Evolutionary conservation across 192 early-diverging fungal species (phyloP).

Genomic region (Pilaira anomala): DNA sequence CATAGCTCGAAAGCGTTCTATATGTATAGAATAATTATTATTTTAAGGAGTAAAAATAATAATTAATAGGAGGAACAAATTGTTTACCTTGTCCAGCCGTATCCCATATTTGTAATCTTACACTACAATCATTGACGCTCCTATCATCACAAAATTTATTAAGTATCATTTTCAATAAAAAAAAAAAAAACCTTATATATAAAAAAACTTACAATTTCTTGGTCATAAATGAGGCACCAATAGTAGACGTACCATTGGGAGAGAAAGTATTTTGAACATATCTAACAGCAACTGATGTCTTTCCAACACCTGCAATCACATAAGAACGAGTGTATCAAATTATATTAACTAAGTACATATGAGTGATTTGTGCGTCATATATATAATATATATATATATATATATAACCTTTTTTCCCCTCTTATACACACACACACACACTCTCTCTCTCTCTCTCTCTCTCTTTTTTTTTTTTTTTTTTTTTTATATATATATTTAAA

Average conservation of each 20-base stretch:
- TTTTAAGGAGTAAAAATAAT: neutral
- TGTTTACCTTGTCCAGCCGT: constrained; percentile 71
- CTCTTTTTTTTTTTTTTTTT: too few relatives aligned
- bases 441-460: too few relatives aligned
- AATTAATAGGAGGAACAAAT: neutral
- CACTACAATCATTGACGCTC: constrained; percentile 64
- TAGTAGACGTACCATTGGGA: constrained; percentile 65
- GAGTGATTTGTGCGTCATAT: too few relatives aligned
- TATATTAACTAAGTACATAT: constrained; percentile 17
- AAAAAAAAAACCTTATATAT: too few relatives aligned
- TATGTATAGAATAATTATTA: neutral
- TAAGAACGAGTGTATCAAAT: neutral
- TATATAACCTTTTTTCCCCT: too few relatives aligned
- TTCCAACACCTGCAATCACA: constrained; percentile 60
- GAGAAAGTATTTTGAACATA: constrained; percentile 72
- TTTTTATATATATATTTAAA: too few relatives aligned
- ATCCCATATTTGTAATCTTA: constrained; percentile 81
- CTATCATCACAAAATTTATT: constrained; percentile 26
- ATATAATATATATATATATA: too few relatives aligned
- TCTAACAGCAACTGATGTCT: constrained; percentile 69
- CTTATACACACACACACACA: too few relatives aligned
- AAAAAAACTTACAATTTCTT: constrained; percentile 56
- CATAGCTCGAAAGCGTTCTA: constrained; percentile 68
- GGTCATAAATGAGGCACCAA: constrained; percentile 70
- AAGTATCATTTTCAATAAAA: neutral